Base-by-base conservation (phyloP, 345 rosid species). In the Diplotaxis tenuifolia region DNA sequence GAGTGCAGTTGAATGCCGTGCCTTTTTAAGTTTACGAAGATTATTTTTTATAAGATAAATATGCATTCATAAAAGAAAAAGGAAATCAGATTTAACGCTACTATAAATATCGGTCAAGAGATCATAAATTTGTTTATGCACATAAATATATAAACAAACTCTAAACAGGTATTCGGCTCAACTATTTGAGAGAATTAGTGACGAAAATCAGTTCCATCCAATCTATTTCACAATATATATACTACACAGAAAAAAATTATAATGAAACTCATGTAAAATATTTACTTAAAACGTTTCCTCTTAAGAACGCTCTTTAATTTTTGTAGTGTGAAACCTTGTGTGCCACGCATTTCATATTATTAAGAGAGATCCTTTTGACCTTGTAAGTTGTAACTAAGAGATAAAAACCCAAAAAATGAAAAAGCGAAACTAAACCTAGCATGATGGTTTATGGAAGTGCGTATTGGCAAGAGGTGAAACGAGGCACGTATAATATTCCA, bases 401-500 rank as follows among this genome's bases (percentile, higher is more conserved):
- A 38, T 25, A 52, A 50, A 52, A 16, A 32, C 47, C 29, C 40
- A 8, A 16, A 27, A 57, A 3, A 12, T 18, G 22, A 6, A 6
- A 20, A 73, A 57, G 11, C 4, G 31, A 58, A 66, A 42, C 53
- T 74, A 57, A n/a, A 36, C 23, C 59, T 67, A 21, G 71, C 71
- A 73, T 38, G 56, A 63, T 72, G 38, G 21, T 65, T 54, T 27
- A 49, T 60, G 47, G 18, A 36, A 75, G 68, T 68, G 71, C 42
- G 71, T 65, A 42, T n/a, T 75, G 73, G 19, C 55, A 52, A 61
- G 16, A 36, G 62, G 9, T 36, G 57, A 55, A 27, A 60, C 34
- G 65, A 68, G 74, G 70, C 74, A 62, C 74, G 74, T 75, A 62
- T 68, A 15, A 40, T 27, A 68, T 62, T 22, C 70, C 74, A 75